Percentiles rank a stretch among this genome's conserved stretches.
These are phyloP conservation scores for Zalaria obscura DNA, from an alignment of 2,329 filamentous ascomycete genomes.

Conservation along the genomic window DNA sequence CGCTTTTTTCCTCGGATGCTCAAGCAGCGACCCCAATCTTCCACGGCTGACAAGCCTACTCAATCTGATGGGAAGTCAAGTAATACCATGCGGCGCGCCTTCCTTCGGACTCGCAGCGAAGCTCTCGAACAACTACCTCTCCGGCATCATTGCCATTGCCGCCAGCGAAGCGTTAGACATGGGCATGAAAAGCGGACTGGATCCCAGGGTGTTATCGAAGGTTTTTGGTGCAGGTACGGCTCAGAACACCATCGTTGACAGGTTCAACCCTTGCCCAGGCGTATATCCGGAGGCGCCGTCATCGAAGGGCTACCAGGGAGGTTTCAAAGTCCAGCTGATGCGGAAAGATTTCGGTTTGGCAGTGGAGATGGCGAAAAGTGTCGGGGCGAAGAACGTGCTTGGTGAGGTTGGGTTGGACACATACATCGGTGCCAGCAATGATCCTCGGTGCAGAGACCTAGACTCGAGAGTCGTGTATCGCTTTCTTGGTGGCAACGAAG, in stretches of 20 bases:
- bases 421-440: slow-evolving; percentile 38
- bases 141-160: slow-evolving; percentile 44
- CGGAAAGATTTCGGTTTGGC: slow-evolving; percentile 44
- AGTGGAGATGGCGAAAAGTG: slow-evolving; percentile 37
- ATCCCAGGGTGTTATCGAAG: slow-evolving; percentile 37
- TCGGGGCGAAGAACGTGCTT: slow-evolving; percentile 36
- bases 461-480: slow-evolving; percentile 45
- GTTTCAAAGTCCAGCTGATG: slow-evolving; percentile 47
- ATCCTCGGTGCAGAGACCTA: slow-evolving; percentile 36
- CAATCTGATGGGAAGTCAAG: slow-evolving; percentile 36
- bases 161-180: slow-evolving; percentile 46
- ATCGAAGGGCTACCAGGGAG: slow-evolving; percentile 35
- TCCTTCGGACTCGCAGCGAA: slow-evolving; percentile 44
- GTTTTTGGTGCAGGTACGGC: slow-evolving; percentile 39
- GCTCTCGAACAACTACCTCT: slow-evolving; percentile 48
- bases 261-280: slow-evolving; percentile 37
- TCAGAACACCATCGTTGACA: slow-evolving; percentile 37
- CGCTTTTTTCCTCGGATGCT: slow-evolving; percentile 41
- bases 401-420: slow-evolving; percentile 35
- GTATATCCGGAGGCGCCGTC: slow-evolving; percentile 34
- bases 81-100: slow-evolving; percentile 42
- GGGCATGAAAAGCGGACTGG: slow-evolving; percentile 42
- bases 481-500: slow-evolving; percentile 38
- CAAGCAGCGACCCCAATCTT: slow-evolving; percentile 30
- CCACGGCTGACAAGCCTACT: slow-evolving; percentile 30